These are phyloP conservation scores for Lecanicillium sp. DNA, from an alignment of 2,329 filamentous ascomycete species.

Conservation along the genomic window DNA sequence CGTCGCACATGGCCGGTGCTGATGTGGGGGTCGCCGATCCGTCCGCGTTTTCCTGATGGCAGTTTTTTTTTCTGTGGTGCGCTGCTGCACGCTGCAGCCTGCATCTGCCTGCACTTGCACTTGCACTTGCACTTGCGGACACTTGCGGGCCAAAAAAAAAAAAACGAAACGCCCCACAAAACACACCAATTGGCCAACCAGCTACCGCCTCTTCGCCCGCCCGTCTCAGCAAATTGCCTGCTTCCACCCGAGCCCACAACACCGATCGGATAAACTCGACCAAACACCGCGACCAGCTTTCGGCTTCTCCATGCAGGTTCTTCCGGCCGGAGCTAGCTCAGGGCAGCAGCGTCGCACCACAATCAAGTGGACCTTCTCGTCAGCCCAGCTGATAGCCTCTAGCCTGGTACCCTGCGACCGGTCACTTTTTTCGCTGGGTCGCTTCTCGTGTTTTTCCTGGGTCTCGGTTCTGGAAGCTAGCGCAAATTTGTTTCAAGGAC, in stretches of 20 bases:
- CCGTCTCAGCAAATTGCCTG: neutral
- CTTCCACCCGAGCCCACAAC: neutral
- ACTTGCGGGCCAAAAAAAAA: no score
- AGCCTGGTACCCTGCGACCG: no score
- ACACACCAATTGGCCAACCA: slow-evolving; percentile 9
- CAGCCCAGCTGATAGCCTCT: neutral
- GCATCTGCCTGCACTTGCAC: no score
- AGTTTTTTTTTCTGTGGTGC: slow-evolving; percentile 12
- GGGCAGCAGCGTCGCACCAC: slow-evolving; percentile 1
- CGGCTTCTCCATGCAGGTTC: neutral
- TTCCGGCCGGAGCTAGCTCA: slow-evolving; percentile 4
- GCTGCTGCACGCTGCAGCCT: neutral
- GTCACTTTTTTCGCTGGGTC: no score
- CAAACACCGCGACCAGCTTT: neutral
- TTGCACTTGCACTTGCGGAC: no score
- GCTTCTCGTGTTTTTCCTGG: neutral
- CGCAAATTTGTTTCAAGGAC: slow-evolving; percentile 5
- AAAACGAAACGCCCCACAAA: neutral
- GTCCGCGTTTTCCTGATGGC: slow-evolving; percentile 18
- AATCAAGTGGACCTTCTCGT: neutral
- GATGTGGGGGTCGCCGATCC: slow-evolving; percentile 23
- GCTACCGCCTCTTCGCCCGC: slow-evolving; percentile 1
- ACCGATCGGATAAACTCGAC: slow-evolving; percentile 13
- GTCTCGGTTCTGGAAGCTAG: neutral
- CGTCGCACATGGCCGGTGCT: slow-evolving; percentile 19